Percentiles rank a stretch among this genome's conserved stretches.
phyloP scores from a whole-genome alignment of 2,329 filamentous ascomycete genomes.

The Penicillium sp. region DNA sequence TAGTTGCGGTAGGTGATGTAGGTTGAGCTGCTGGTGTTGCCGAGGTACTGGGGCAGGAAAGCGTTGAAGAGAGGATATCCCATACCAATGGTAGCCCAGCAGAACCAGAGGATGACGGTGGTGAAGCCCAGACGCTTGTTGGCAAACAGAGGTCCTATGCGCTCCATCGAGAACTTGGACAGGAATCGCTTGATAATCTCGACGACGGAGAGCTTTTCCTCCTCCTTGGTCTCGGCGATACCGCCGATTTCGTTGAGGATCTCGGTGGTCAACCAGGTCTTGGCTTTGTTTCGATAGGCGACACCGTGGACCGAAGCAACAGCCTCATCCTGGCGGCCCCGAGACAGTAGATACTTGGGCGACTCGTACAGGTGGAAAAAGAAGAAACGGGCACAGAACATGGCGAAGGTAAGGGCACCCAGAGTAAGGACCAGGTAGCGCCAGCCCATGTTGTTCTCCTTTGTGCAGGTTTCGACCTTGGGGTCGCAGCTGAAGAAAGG shows the following conservation, averaged over 20 bases:
- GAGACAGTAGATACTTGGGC: constrained; percentile 73
- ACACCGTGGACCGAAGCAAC: constrained; percentile 75
- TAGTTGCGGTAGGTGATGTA: constrained; percentile 67
- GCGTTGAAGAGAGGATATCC: constrained; percentile 85
- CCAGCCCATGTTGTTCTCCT: constrained; percentile 65
- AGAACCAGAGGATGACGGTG: constrained; percentile 64
- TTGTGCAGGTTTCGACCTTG: constrained; percentile 40
- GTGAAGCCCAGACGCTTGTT: constrained; percentile 46
- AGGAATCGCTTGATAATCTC: constrained; percentile 58
- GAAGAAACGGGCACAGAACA: constrained; percentile 76
- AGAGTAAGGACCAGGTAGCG: constrained; percentile 67
- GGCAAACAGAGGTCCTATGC: constrained; percentile 60
- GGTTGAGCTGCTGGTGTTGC: constrained; percentile 50
- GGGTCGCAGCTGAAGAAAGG: constrained; percentile 56
- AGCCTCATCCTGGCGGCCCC: constrained; percentile 70
- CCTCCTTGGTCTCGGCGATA: constrained; percentile 39
- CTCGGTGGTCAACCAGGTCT: constrained; percentile 71
- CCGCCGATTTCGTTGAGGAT: constrained; percentile 54
- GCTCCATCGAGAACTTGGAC: constrained; percentile 61
- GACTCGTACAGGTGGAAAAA: constrained; percentile 79
- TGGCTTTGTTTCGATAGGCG: constrained; percentile 62
- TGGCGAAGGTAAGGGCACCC: constrained; percentile 66
- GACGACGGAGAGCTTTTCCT: constrained; percentile 38
- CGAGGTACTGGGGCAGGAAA: constrained; percentile 78
- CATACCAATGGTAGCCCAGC: constrained; percentile 79